Evolutionary conservation across 2,329 filamentous ascomycete species (phyloP), one percentile per base, ranked within the genome.

Genomic region (Chaetomium sp.): DNA sequence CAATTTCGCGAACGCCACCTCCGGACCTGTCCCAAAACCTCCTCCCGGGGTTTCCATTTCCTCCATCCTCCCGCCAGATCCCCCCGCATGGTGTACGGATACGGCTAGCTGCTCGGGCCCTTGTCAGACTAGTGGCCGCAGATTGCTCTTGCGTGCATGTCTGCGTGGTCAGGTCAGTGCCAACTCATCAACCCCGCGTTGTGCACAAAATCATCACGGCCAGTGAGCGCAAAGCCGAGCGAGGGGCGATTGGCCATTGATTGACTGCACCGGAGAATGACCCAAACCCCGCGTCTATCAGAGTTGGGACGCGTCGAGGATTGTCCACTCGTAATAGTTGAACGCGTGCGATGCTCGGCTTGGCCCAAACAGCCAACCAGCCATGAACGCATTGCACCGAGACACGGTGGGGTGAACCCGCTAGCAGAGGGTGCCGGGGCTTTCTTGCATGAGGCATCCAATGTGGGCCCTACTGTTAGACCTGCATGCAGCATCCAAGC

Each of bases 131-230:
- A 50, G 45, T 53, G 53, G 65, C 57, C 53, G 38, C 51, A 25
- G 25, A 35, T 35, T 7, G 19, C n/a, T n/a, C 12, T 53, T 25
- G 31, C 47, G 31, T 42, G 62, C 35, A n/a, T 19, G 49, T 29
- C 47, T 67, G 70, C 70, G 70, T 71, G 69, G 68, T 68, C 55
- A 53, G 64, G 67, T 65, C 64, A 64, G 53, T 74, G 71, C 69
- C 70, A 74, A 64, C 72, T 67, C 72, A 73, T 69, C 69, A 63
- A 53, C 50, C 66, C 66, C 67, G 64, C 62, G 60, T 55, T 35
- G 57, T 60, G 61, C 31, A 31, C 42, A 55, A 60, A 64, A 65
- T 59, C 63, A 62, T 54, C 64, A 65, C 62, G 64, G 67, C 64
- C 69, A 63, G 50, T 51, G 60, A 25, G 19, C 42, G 23, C 23